Evolutionary conservation across 1,284 basidiomycete species (phyloP).

Genomic region (Microbotryomycetes sp.): DNA sequence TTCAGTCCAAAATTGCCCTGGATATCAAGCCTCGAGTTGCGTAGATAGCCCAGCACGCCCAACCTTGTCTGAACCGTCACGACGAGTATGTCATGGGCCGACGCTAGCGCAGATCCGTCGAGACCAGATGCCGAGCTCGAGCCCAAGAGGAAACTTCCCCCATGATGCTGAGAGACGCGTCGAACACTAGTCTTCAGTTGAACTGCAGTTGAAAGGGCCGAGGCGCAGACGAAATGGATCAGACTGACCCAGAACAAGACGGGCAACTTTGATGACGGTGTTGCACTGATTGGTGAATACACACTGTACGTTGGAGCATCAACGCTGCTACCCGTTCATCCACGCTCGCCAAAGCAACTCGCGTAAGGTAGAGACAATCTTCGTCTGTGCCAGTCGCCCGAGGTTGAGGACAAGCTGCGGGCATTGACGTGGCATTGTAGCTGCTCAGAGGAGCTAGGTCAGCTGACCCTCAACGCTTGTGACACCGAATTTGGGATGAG

Average conservation of each 20-base stretch:
- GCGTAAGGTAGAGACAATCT: slow-evolving; percentile 23
- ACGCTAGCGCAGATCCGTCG: slow-evolving; percentile 68
- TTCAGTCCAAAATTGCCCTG: slow-evolving; percentile 32
- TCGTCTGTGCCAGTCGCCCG: background rate
- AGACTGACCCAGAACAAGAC: slow-evolving; percentile 34
- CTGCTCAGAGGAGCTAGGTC: no score
- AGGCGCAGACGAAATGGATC: background rate
- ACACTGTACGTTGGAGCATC: slow-evolving; percentile 4
- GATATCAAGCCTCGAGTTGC: slow-evolving; percentile 5
- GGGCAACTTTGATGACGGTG: slow-evolving; percentile 15
- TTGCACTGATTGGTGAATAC: slow-evolving; percentile 1
- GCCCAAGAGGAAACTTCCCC: slow-evolving; percentile 71
- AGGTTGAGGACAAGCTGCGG: background rate
- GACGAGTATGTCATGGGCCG: slow-evolving; percentile 68
- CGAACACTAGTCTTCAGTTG: background rate
- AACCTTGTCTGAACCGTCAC: slow-evolving; percentile 77
- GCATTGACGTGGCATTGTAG: no score
- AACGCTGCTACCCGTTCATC: background rate
- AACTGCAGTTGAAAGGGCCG: background rate
- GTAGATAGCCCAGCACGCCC: slow-evolving; percentile 41
- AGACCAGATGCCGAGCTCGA: slow-evolving; percentile 65
- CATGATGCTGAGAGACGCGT: slow-evolving; percentile 61
- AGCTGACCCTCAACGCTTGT: no score
- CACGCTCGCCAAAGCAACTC: background rate
- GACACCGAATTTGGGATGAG: background rate